Conservation (phyloP, 208 protist species). For the Leishmania amazonensis region DNA sequence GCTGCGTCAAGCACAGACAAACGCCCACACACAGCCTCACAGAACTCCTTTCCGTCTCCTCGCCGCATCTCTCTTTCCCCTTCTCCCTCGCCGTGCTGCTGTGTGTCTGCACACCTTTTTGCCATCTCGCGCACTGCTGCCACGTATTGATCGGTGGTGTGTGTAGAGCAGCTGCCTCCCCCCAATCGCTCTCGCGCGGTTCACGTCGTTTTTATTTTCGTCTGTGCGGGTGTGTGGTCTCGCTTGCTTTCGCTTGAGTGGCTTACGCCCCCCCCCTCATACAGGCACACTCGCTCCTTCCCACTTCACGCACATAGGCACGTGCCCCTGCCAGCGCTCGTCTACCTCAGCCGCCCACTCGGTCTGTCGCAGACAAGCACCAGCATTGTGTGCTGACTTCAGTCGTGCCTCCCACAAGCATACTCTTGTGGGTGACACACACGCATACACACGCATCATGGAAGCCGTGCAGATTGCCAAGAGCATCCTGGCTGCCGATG, state of each 20-base stretch:
- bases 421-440: background rate
- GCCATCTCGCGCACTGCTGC: background rate
- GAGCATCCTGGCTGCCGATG: conserved; percentile 50
- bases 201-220: background rate
- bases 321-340: background rate
- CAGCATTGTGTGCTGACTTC: background rate
- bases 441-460: background rate
- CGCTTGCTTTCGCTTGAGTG: background rate
- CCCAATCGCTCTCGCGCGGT: background rate
- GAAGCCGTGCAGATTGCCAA: conserved; percentile 53
- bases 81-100: background rate
- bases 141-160: background rate
- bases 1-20: background rate
- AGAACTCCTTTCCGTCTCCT: background rate
- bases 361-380: background rate
- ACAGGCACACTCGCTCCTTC: background rate
- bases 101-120: background rate
- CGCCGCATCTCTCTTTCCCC: background rate
- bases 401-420: too few relatives aligned
- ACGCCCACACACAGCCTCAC: background rate
- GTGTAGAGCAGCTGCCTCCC: background rate
- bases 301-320: background rate
- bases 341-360: background rate
- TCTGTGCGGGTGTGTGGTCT: background rate
- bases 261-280: background rate